Evolutionary conservation across 257 asterid genomes (phyloP).

Genomic region (Solanum gracilifrons): DNA sequence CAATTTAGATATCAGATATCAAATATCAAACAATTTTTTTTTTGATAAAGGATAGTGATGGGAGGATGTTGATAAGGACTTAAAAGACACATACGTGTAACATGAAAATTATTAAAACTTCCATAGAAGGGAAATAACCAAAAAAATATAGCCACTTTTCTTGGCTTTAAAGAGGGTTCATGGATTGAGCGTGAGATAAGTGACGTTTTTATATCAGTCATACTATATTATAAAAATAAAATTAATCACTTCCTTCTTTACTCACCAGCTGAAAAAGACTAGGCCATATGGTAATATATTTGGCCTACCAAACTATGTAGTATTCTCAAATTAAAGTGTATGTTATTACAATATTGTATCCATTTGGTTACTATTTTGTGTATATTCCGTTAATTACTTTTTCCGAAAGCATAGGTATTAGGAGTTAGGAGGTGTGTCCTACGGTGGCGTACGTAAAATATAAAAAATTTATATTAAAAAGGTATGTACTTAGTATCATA

Average conservation of each 20-base stretch:
- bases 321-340: background rate
- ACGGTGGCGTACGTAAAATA: no score
- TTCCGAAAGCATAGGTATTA: background rate
- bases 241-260: constrained; percentile 11
- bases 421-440: no score
- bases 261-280: background rate
- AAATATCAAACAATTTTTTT: no score
- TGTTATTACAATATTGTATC: background rate
- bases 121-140: background rate
- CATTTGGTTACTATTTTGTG: background rate
- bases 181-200: constrained; percentile 32
- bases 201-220: constrained; percentile 1
- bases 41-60: background rate
- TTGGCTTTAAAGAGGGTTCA: constrained; percentile 49
- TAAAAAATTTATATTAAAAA: no score
- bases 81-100: background rate
- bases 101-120: background rate
- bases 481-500: no score
- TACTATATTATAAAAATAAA: background rate
- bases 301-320: background rate
- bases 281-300: background rate
- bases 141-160: background rate
- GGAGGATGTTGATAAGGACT: background rate
- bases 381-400: background rate
- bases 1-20: no score